Conservation (phyloP, 2,329 filamentous ascomycete genomes). For the Aureobasidium sp. region DNA sequence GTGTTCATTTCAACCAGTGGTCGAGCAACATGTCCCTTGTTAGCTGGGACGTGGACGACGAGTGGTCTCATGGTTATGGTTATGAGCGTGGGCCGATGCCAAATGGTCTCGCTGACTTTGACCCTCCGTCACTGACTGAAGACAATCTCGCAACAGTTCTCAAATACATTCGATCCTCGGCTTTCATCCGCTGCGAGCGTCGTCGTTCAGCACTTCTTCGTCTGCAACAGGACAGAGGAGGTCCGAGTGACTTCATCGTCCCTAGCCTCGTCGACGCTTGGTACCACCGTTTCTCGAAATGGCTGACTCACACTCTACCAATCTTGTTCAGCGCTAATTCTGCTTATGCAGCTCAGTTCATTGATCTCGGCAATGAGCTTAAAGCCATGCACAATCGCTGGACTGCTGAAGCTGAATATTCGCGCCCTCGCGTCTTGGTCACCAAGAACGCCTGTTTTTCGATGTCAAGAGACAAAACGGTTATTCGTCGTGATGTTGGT, state of each 20-base stretch:
- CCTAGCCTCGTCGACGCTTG: background rate
- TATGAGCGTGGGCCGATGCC: background rate
- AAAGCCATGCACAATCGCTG: background rate
- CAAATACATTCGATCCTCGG: background rate
- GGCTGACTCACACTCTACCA: background rate
- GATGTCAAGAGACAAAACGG: background rate
- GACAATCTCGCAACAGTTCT: background rate
- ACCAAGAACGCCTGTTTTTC: background rate
- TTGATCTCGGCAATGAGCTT: background rate
- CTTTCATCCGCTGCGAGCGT: background rate
- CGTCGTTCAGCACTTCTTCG: background rate
- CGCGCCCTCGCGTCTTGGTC: background rate
- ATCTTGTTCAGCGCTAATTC: background rate
- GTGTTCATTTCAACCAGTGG: background rate
- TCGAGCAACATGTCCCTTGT: background rate
- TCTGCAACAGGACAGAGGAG: background rate
- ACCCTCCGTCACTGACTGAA: background rate
- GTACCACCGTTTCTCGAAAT: background rate
- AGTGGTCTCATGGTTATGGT: background rate
- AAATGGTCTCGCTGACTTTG: background rate
- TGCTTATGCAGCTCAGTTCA: background rate
- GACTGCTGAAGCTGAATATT: background rate
- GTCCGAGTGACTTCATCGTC: background rate
- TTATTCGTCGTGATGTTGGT: background rate
- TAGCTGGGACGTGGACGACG: background rate